Conservation (phyloP, 2,329 filamentous ascomycete genomes). For the Fusarium musae region DNA sequence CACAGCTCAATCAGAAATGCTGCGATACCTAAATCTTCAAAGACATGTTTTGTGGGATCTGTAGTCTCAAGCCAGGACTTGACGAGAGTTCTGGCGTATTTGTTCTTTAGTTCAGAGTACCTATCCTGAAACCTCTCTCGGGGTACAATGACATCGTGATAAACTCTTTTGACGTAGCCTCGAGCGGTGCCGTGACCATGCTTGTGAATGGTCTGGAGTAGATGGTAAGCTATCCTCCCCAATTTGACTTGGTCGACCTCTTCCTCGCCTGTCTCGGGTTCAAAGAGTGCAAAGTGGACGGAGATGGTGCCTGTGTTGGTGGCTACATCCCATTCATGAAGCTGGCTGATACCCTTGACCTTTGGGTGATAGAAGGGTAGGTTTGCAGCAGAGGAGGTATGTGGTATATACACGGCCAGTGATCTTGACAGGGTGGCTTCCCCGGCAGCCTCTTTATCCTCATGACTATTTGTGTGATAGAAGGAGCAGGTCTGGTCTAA, state of each 20-base stretch:
- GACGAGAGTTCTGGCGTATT: slow-evolving; percentile 78
- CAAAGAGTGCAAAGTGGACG: slow-evolving; percentile 69
- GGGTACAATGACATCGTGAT: slow-evolving; percentile 84
- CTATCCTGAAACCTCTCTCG: slow-evolving; percentile 83
- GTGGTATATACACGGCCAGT: slow-evolving; percentile 80
- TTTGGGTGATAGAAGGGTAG: slow-evolving; percentile 91
- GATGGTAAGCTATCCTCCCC: slow-evolving; percentile 72
- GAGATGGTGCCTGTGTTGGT: slow-evolving; percentile 62
- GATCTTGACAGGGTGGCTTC: slow-evolving; percentile 46
- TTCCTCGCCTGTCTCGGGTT: slow-evolving; percentile 30
- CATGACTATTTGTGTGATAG: slow-evolving; percentile 55
- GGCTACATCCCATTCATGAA: slow-evolving; percentile 71
- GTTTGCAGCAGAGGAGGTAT: slow-evolving; percentile 68
- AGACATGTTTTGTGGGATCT: slow-evolving; percentile 91
- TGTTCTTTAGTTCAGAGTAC: slow-evolving; percentile 81
- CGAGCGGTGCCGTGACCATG: slow-evolving; percentile 72
- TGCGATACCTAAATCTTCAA: slow-evolving; percentile 91
- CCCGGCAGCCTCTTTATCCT: slow-evolving; percentile 22
- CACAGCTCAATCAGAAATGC: slow-evolving; percentile 94
- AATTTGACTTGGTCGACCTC: slow-evolving; percentile 59
- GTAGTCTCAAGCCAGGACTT: slow-evolving; percentile 86
- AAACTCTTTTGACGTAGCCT: slow-evolving; percentile 83
- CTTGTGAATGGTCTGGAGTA: slow-evolving; percentile 76
- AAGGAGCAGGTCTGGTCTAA: slow-evolving; percentile 87
- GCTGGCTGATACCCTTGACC: slow-evolving; percentile 78